These are phyloP conservation scores for Eimeria mitis DNA, from an alignment of 169 alveolate species.

Conservation along the genomic window DNA sequence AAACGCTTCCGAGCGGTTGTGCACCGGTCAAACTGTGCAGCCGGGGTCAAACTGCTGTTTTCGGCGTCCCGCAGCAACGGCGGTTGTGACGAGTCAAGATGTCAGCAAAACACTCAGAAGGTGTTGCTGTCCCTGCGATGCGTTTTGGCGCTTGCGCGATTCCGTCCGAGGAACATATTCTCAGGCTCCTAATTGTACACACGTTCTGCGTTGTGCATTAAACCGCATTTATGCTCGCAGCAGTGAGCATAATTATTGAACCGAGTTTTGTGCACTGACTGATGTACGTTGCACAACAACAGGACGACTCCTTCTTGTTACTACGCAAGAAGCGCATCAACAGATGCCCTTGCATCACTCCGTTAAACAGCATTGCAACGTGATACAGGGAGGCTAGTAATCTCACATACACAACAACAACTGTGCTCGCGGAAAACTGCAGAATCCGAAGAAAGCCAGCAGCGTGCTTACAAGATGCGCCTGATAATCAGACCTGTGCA, in stretches of 20 bases:
- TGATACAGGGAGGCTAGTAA: not conserved
- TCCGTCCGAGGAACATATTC: not conserved
- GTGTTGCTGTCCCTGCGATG: not conserved
- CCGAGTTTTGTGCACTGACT: not conserved
- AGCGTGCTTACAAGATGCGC: not conserved
- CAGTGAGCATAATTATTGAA: no score
- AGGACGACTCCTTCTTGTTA: not conserved
- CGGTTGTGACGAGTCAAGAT: not conserved
- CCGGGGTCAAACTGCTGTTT: no score
- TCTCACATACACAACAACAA: not conserved
- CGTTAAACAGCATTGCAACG: not conserved
- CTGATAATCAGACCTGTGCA: not conserved
- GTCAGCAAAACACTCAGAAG: not conserved
- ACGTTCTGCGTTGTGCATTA: not conserved
- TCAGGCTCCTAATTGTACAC: not conserved
- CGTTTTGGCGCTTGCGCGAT: not conserved
- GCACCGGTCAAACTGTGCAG: no score
- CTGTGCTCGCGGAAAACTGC: not conserved
- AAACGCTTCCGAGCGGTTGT: no score
- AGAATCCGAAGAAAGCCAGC: not conserved
- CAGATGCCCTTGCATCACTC: not conserved
- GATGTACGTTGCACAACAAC: not conserved
- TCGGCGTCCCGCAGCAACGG: not conserved
- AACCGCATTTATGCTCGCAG: not conserved
- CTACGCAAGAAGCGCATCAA: not conserved